These are phyloP conservation scores for Aspergillus conjunctus DNA, from an alignment of 495 filamentous ascomycete genomes.

Conservation along the genomic window DNA sequence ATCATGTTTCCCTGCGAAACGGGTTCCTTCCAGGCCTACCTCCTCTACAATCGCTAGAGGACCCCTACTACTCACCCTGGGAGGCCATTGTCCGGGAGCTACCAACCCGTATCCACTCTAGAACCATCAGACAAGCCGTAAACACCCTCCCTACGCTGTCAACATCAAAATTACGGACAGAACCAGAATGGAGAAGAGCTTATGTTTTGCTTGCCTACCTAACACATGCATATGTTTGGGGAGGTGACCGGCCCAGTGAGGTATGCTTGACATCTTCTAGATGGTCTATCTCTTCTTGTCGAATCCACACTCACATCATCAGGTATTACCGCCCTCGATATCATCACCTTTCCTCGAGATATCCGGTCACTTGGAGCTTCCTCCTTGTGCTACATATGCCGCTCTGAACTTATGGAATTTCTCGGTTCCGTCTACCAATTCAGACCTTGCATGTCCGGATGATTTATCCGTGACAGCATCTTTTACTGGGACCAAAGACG, in stretches of 20 bases:
- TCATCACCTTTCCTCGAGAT: constrained; percentile 77
- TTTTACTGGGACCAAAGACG: constrained; percentile 90
- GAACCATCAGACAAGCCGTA: constrained; percentile 70
- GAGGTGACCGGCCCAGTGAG: constrained; percentile 77
- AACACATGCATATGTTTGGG: constrained; percentile 93
- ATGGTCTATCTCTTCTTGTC: not conserved
- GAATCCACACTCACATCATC: not conserved
- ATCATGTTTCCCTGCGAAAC: constrained; percentile 76
- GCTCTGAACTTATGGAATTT: constrained; percentile 93
- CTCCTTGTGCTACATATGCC: constrained; percentile 91
- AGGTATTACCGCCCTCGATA: constrained; percentile 81
- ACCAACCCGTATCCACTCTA: constrained; percentile 73
- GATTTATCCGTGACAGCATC: constrained; percentile 80
- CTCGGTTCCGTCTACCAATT: constrained; percentile 68
- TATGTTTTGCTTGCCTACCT: constrained; percentile 86
- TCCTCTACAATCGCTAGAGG: constrained; percentile 72
- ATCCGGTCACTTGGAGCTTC: constrained; percentile 79
- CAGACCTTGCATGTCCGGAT: constrained; percentile 76
- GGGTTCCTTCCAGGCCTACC: constrained; percentile 84
- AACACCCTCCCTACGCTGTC: constrained; percentile 77
- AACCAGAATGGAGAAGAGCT: constrained; percentile 88
- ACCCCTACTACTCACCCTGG: constrained; percentile 89
- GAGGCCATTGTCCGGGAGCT: constrained; percentile 76
- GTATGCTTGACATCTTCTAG: constrained; percentile 40
- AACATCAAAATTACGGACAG: constrained; percentile 69